Evolutionary conservation across 345 rosid species (phyloP).

Genomic region (Erysimum cheiranthoides): DNA sequence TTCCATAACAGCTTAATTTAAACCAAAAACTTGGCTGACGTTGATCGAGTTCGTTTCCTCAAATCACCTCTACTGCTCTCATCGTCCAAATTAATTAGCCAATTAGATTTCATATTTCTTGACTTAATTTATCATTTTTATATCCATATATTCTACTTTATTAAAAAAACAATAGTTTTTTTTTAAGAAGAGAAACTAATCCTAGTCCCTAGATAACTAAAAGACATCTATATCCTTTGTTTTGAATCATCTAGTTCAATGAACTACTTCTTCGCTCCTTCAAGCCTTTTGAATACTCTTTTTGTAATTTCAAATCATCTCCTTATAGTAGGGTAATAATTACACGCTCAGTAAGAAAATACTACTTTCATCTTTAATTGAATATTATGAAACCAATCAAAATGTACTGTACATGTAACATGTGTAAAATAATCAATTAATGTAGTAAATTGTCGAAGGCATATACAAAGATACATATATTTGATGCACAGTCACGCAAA

Average conservation of each 20-base stretch:
- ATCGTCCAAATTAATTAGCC: neutral
- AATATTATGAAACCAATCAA: constrained; percentile 3
- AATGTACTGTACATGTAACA: neutral
- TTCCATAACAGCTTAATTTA: neutral
- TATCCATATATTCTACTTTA: neutral
- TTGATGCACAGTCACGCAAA: constrained; percentile 19
- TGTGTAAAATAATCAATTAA: neutral
- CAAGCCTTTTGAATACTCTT: neutral
- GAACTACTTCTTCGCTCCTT: neutral
- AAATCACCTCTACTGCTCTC: neutral
- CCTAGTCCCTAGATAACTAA: neutral
- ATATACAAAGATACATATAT: neutral
- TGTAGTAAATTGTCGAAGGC: neutral
- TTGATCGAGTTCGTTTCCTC: neutral
- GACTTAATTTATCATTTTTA: neutral
- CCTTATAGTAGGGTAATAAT: neutral
- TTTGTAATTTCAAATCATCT: neutral
- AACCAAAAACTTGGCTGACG: too few relatives aligned
- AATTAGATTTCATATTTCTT: neutral
- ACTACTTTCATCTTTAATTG: neutral
- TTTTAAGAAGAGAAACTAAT: neutral
- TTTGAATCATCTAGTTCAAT: neutral
- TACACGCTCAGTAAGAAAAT: neutral
- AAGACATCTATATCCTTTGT: neutral
- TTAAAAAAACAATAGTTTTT: neutral